Evolutionary conservation across 2,329 filamentous ascomycete genomes (phyloP), one percentile per base, ranked within the genome.

Genomic region (Aspergillus sp.): DNA sequence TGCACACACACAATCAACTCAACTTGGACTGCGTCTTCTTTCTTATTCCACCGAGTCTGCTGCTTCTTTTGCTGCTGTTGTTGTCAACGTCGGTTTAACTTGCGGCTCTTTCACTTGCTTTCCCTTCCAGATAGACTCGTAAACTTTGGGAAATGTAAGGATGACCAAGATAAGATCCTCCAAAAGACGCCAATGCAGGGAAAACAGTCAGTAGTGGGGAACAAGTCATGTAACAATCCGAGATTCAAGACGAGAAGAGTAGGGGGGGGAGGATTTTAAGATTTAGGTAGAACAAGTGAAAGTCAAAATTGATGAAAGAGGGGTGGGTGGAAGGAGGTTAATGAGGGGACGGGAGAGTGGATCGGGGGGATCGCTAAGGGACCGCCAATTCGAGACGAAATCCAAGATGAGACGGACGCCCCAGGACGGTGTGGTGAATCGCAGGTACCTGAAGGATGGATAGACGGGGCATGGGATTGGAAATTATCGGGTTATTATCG

Each of bases 401-500:
- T 36, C 7, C 19, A 44, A 25, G 7, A 58, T 54, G 56, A 42
- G 56, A 52, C 48, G 15, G 38, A 42, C 30, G 39, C 56, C 36
- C 23, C 27, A 30, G 47, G 30, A 32, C 38, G 38, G 8, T 8
- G n/a, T 44, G 3, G 27, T 38, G 6, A 39, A 39, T 48, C 27
- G 42, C 49, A 58, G 50, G 56, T 42, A 58, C 50, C 48, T 17
- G 56, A 36, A n/a, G 36, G 56, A 58, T 52, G 27, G 48, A 36
- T 36, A 38, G 25, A 19, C 49, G 27, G 41, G 49, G 50, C 48
- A 47, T 42, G 39, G 50, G 27, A 36, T 21, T 41, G 39, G 27
- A 17, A 7, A 10, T 36, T 36, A 36, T 36, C 32, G 32, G 32
- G 32, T 15, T 15, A 39, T 57, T 25, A 56, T 56, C 10, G 54